Evolutionary conservation across 106 monocot genomes (phyloP).

Genomic region (Acorus calamus): DNA sequence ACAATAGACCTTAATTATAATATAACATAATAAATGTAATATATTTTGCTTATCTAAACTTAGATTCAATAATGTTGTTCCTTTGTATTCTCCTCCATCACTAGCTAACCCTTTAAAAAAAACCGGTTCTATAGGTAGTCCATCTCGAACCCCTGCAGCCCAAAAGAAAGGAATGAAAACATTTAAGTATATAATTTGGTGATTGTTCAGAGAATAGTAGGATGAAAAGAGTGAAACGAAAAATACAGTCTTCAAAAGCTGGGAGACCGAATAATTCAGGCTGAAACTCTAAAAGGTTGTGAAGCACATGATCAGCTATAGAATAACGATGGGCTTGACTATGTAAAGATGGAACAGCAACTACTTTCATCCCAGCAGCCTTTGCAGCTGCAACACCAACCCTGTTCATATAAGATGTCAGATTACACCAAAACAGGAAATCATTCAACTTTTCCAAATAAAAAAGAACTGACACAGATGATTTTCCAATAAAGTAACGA

Average conservation of each 20-base stretch:
- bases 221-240: slow-evolving; percentile 6
- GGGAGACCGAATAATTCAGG: slow-evolving; percentile 65
- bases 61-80: slow-evolving; percentile 6
- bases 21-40: too few relatives aligned
- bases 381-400: slow-evolving; percentile 68
- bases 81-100: slow-evolving; percentile 6
- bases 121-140: slow-evolving; percentile 52
- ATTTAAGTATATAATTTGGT: neutral
- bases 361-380: slow-evolving; percentile 51
- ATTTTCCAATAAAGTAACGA: too few relatives aligned
- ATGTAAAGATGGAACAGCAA: slow-evolving; percentile 69
- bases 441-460: too few relatives aligned
- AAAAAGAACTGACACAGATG: too few relatives aligned
- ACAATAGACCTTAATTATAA: too few relatives aligned
- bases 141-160: slow-evolving; percentile 39
- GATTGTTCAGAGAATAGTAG: neutral
- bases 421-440: too few relatives aligned
- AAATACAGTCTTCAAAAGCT: slow-evolving; percentile 54
- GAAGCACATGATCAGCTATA: slow-evolving; percentile 35
- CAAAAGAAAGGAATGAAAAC: neutral
- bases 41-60: slow-evolving; percentile 16
- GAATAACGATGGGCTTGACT: slow-evolving; percentile 28
- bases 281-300: slow-evolving; percentile 54
- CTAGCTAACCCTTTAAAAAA: slow-evolving; percentile 11
- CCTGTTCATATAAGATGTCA: slow-evolving; percentile 4